A percentile compares a stretch with the other conserved stretches of the same genome.
phyloP scores from a whole-genome alignment of 1,284 basidiomycete species.

The Puccinia hordei region DNA sequence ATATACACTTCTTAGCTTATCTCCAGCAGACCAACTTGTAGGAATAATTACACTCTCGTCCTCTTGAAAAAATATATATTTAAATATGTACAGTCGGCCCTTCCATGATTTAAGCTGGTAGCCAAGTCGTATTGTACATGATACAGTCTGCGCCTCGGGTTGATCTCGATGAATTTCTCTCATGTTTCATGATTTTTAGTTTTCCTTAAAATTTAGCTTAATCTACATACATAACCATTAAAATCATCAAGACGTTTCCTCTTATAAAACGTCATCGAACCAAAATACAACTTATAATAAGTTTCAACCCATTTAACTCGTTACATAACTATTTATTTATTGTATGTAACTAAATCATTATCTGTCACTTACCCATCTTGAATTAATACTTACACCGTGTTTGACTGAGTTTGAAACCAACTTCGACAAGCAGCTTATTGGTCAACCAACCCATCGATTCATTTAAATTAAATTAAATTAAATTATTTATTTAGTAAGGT shows the following conservation, averaged over 20 bases:
- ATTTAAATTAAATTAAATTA: too few relatives aligned
- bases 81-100: neutral
- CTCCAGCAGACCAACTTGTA: too few relatives aligned
- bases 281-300: conserved; percentile 16
- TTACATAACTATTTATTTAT: too few relatives aligned
- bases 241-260: too few relatives aligned
- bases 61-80: too few relatives aligned
- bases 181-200: conserved; percentile 3
- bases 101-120: neutral
- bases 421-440: neutral
- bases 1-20: too few relatives aligned
- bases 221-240: too few relatives aligned
- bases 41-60: too few relatives aligned
- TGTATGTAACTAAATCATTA: conserved; percentile 3
- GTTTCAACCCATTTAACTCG: too few relatives aligned
- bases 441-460: too few relatives aligned
- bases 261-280: conserved; percentile 14
- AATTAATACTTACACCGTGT: neutral
- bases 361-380: neutral
- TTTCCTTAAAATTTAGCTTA: too few relatives aligned
- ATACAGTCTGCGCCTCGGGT: conserved; percentile 15
- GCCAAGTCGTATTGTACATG: neutral
- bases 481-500: too few relatives aligned
- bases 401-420: conserved; percentile 5
- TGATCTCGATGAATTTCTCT: conserved; percentile 6